phyloP scores from a whole-genome alignment of 371 early-diverging fungal species.

The Syncephalastrum sp. region DNA sequence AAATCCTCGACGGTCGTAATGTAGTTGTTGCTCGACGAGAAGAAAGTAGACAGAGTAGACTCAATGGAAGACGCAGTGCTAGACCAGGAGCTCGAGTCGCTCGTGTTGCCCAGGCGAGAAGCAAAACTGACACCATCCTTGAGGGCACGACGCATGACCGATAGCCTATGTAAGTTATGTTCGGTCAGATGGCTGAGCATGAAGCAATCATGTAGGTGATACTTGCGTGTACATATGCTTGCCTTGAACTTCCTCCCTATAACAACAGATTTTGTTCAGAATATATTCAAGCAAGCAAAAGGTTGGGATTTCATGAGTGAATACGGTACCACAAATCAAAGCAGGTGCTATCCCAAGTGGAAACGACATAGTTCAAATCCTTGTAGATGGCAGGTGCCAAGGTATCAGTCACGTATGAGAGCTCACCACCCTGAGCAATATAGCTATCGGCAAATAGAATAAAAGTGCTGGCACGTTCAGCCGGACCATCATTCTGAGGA shows the following conservation, averaged over 20 bases:
- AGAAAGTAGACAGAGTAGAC: slow-evolving; percentile 40
- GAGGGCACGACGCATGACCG: slow-evolving; percentile 62
- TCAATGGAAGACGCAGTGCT: slow-evolving; percentile 26
- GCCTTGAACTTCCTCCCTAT: too few species aligned
- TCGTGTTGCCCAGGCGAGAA: not conserved
- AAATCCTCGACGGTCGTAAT: slow-evolving; percentile 39
- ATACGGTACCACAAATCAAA: slow-evolving; percentile 50
- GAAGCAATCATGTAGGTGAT: too few species aligned
- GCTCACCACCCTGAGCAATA: slow-evolving; percentile 13
- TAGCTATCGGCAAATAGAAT: slow-evolving; percentile 41
- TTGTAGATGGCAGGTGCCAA: slow-evolving; percentile 1
- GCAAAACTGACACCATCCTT: slow-evolving; percentile 20
- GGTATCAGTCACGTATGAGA: slow-evolving; percentile 15
- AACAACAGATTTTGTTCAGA: too few species aligned
- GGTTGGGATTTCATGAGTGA: too few species aligned
- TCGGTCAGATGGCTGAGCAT: too few species aligned
- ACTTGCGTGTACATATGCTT: slow-evolving; percentile 58
- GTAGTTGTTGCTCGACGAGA: slow-evolving; percentile 31
- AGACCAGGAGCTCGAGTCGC: slow-evolving; percentile 11
- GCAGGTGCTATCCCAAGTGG: slow-evolving; percentile 37
- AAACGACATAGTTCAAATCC: slow-evolving; percentile 66
- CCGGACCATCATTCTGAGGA: slow-evolving; percentile 87
- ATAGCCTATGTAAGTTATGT: slow-evolving; percentile 5
- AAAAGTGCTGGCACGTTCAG: slow-evolving; percentile 64
- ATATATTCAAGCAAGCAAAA: too few species aligned